Base-by-base conservation (phyloP, 768 basidiomycete species). In the Leccinum truebloodii region DNA sequence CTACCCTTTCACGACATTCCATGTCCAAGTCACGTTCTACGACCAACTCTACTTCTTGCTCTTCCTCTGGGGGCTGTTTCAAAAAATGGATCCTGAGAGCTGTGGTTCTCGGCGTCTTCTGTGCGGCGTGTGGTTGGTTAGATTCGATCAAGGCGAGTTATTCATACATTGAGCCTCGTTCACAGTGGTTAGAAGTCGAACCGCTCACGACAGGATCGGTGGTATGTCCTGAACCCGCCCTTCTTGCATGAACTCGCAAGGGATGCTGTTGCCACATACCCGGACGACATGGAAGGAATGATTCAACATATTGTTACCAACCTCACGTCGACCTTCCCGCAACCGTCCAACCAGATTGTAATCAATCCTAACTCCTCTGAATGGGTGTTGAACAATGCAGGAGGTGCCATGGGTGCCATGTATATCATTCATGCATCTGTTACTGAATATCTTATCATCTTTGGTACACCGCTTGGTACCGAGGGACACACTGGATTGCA, bases 401-500 rank as follows among this genome's bases (percentile, higher is more conserved):
- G 95, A 12, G 97, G 97, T 61, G 95, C 95, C 1, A 98, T 96
- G 95, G 95, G 95, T 48, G 89, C 89, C 35, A 98, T 99, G 96
- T 97, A 95, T 74, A 83, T 98, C 76, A 92, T 98, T 64, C 97
- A 98, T 69, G 94, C 96, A 18, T 90, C 87, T 76, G 88, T 99
- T 68, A 98, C 96, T 10, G 97, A 99, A 79, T 99, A 96, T 78
- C 84, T 94, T 66, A 94, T 94, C 73, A 89, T 98, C 66, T 97
- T 97, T 64, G 95, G 97, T 4, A 96, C 95, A 1, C 94, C 97
- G 0, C 81, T 98, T 10, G 97, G 97, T 10, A 98, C 96, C 2
- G 97, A 99, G 77, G 97, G 97, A 2, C 97, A 98, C 71, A 84
- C 88, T 14, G 97, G 97, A 8, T 66, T 96, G 58, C 96, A 98